These are phyloP conservation scores for Fragosphaeria purpurea DNA, from an alignment of 2,329 filamentous ascomycete species.

Conservation along the genomic window DNA sequence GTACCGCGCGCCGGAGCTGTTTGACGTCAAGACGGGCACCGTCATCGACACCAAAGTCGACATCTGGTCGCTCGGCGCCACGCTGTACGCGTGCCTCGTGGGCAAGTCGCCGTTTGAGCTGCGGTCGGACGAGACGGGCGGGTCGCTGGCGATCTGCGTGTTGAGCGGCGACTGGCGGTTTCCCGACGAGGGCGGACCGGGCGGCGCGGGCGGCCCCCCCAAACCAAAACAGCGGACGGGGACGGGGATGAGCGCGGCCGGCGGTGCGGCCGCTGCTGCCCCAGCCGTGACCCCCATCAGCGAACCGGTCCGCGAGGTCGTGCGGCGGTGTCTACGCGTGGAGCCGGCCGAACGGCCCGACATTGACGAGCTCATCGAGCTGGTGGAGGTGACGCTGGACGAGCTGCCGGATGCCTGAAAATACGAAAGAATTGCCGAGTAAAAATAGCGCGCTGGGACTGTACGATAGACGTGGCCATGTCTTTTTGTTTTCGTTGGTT, in stretches of 20 bases:
- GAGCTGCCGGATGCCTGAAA: slow-evolving; percentile 47
- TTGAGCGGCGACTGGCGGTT: slow-evolving; percentile 94
- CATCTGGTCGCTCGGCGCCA: slow-evolving; percentile 96
- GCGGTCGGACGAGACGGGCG: slow-evolving; percentile 90
- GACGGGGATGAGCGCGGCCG: slow-evolving; percentile 20
- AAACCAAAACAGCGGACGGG: slow-evolving; percentile 24
- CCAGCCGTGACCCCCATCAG: slow-evolving; percentile 52
- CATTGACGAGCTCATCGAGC: slow-evolving; percentile 68
- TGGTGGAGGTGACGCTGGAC: slow-evolving; percentile 66
- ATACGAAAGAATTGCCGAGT: background rate
- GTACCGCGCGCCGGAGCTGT: slow-evolving; percentile 93
- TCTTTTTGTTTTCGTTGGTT: background rate
- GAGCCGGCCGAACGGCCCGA: slow-evolving; percentile 83
- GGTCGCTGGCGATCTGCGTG: slow-evolving; percentile 84
- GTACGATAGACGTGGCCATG: slow-evolving; percentile 4
- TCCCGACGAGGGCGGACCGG: slow-evolving; percentile 65
- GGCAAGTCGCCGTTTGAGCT: slow-evolving; percentile 97
- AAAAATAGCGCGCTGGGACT: background rate
- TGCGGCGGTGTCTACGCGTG: slow-evolving; percentile 74
- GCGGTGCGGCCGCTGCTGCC: slow-evolving; percentile 17
- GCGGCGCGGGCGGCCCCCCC: slow-evolving; percentile 26
- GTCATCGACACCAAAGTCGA: slow-evolving; percentile 94
- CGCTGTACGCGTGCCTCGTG: slow-evolving; percentile 91
- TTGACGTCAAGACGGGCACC: slow-evolving; percentile 90
- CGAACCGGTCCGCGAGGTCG: slow-evolving; percentile 75